These are phyloP conservation scores for Podospora pseudopauciseta DNA, from an alignment of 495 filamentous ascomycete species.

Conservation along the genomic window DNA sequence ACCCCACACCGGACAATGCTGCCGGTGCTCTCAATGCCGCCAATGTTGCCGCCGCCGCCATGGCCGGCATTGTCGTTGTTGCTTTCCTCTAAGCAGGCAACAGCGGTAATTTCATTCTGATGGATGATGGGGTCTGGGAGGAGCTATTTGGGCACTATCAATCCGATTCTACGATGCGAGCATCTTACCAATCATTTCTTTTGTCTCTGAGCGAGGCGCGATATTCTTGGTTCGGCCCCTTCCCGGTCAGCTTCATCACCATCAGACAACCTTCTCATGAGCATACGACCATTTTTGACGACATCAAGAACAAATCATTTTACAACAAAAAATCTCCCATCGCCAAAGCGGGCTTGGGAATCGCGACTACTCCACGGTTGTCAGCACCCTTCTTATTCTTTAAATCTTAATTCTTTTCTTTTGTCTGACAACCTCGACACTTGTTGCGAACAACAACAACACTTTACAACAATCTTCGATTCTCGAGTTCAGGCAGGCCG, in stretches of 20 bases:
- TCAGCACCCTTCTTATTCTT: conserved; percentile 4
- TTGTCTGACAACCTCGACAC: conserved; percentile 11
- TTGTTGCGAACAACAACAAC: not conserved
- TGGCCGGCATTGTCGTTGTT: conserved; percentile 44
- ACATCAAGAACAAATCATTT: not conserved
- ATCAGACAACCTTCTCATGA: conserved; percentile 4
- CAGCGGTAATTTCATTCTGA: not conserved
- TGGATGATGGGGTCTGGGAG: conserved; percentile 7
- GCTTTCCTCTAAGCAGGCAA: conserved; percentile 39
- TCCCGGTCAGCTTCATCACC: not conserved
- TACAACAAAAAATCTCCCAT: conserved; percentile 7
- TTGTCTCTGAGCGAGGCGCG: conserved; percentile 35
- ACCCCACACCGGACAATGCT: conserved; percentile 29
- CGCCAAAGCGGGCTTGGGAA: conserved; percentile 7
- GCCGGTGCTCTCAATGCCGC: conserved; percentile 35
- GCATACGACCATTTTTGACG: not conserved
- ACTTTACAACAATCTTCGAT: conserved; percentile 3
- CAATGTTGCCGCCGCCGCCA: conserved; percentile 39
- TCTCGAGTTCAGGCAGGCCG: conserved; percentile 17
- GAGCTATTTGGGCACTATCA: conserved; percentile 14
- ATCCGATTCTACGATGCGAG: conserved; percentile 43
- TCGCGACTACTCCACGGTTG: conserved; percentile 5
- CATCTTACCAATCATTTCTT: conserved; percentile 43
- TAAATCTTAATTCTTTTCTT: conserved; percentile 10
- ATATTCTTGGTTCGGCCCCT: conserved; percentile 8